phyloP scores from a whole-genome alignment of 2,329 filamentous ascomycete genomes.

The Penicillium janthinellum region DNA sequence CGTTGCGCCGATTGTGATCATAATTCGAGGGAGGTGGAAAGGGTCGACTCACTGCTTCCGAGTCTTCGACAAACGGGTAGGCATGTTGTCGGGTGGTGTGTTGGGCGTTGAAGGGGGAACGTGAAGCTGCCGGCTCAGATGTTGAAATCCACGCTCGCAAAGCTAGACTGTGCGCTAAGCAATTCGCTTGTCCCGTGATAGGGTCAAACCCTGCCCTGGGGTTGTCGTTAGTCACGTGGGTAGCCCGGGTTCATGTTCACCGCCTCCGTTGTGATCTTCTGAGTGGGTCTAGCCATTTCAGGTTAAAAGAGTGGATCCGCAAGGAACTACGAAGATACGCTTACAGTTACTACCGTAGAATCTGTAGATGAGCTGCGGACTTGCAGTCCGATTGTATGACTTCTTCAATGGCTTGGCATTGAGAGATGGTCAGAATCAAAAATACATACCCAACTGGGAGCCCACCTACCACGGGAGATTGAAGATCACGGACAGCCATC shows the following conservation, averaged over 20 bases:
- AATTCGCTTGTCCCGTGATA: slow-evolving; percentile 41
- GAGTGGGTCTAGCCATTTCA: not conserved
- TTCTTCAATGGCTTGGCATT: no score
- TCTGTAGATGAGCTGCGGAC: no score
- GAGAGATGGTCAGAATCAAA: no score
- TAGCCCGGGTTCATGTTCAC: not conserved
- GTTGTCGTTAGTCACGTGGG: slow-evolving; percentile 15
- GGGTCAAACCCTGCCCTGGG: slow-evolving; percentile 34
- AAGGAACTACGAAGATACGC: no score
- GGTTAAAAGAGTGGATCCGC: not conserved
- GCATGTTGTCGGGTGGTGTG: slow-evolving; percentile 51
- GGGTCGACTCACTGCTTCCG: slow-evolving; percentile 50
- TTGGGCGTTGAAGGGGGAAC: slow-evolving; percentile 40
- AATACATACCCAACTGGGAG: no score
- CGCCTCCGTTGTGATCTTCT: slow-evolving; percentile 3
- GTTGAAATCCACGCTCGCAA: slow-evolving; percentile 40
- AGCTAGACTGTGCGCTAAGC: slow-evolving; percentile 43
- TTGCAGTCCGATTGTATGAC: no score
- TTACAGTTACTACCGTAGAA: no score
- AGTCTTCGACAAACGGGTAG: slow-evolving; percentile 55
- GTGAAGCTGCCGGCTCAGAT: slow-evolving; percentile 35
- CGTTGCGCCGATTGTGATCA: slow-evolving; percentile 18
- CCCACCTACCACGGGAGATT: no score
- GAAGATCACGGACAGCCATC: no score
- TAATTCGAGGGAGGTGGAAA: slow-evolving; percentile 23